These are phyloP conservation scores for Akanthomyces lecanii DNA, from an alignment of 2,329 filamentous ascomycete species.

Conservation along the genomic window DNA sequence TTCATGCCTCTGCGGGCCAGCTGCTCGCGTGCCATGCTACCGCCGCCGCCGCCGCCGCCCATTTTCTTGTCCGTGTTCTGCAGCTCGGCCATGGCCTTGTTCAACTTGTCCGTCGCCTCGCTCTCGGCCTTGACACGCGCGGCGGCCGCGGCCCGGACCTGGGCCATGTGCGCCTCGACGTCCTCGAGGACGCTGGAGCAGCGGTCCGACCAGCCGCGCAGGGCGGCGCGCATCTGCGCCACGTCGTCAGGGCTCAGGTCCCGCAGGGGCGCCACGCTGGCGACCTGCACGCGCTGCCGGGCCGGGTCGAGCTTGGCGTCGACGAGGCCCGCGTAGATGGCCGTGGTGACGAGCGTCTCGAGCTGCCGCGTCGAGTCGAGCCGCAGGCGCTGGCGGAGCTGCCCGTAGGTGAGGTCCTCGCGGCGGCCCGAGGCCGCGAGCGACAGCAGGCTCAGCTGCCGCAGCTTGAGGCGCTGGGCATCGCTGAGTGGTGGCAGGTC, in stretches of 20 bases:
- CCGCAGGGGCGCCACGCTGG: constrained; percentile 77
- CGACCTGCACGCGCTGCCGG: constrained; percentile 69
- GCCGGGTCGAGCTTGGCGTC: constrained; percentile 79
- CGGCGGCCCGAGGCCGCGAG: constrained; percentile 47
- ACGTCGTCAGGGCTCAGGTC: constrained; percentile 75
- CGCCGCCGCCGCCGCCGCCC: constrained; percentile 18
- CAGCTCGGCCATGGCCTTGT: constrained; percentile 45
- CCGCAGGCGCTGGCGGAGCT: constrained; percentile 62
- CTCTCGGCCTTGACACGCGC: constrained; percentile 51
- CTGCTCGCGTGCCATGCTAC: constrained; percentile 13
- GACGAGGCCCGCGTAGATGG: constrained; percentile 82
- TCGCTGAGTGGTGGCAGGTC: constrained; percentile 67
- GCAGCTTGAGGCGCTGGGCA: constrained; percentile 76
- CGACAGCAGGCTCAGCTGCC: constrained; percentile 82
- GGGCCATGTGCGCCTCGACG: constrained; percentile 70
- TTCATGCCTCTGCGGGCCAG: constrained; percentile 23
- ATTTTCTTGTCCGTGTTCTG: constrained; percentile 38
- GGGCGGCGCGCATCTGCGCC: constrained; percentile 56
- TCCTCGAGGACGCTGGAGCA: constrained; percentile 70
- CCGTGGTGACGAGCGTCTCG: constrained; percentile 80
- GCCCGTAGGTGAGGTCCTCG: constrained; percentile 66
- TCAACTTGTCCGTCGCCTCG: constrained; percentile 44
- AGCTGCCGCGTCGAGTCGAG: constrained; percentile 66
- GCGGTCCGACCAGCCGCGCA: constrained; percentile 72
- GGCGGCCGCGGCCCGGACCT: constrained; percentile 57